A percentile compares a stretch with the other conserved stretches of the same genome.
Conservation (phyloP, 371 early-diverging fungal genomes). For the Rhizomucor pusillus region DNA sequence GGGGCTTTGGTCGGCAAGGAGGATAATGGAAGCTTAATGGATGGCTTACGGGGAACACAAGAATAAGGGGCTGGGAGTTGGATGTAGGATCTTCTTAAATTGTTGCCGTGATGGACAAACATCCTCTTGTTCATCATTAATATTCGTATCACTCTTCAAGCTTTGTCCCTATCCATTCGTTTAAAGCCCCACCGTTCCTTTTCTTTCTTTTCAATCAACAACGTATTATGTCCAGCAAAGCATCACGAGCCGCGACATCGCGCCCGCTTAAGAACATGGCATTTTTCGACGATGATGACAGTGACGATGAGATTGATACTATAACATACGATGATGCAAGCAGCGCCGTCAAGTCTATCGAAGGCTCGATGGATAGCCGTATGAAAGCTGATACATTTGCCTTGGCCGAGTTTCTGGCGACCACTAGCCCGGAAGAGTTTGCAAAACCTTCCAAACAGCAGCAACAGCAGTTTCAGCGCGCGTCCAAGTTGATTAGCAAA, state of each 20-base stretch:
- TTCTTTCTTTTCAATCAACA: slow-evolving; percentile 8
- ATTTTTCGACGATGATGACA: slow-evolving; percentile 23
- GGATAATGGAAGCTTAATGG: no score
- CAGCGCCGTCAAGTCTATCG: slow-evolving; percentile 4
- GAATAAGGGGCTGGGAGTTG: not conserved
- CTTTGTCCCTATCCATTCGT: slow-evolving; percentile 5
- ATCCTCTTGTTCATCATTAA: slow-evolving; percentile 2
- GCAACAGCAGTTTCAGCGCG: slow-evolving; percentile 17
- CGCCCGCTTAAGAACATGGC: slow-evolving; percentile 14
- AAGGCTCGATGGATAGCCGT: slow-evolving; percentile 3
- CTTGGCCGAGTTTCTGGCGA: slow-evolving; percentile 34
- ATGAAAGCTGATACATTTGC: slow-evolving; percentile 20
- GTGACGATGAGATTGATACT: slow-evolving; percentile 11
- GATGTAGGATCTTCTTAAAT: slow-evolving; percentile 11
- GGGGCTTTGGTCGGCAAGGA: no score
- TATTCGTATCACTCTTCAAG: slow-evolving; percentile 3
- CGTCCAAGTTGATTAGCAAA: slow-evolving; percentile 27
- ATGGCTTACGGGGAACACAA: not conserved
- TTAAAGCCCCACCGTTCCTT: not conserved
- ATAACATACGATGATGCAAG: slow-evolving; percentile 12
- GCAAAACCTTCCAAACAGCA: slow-evolving; percentile 6
- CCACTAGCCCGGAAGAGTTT: slow-evolving; percentile 40
- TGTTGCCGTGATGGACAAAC: not conserved
- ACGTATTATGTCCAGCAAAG: slow-evolving; percentile 6
- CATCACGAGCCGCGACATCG: slow-evolving; percentile 20